Conservation (phyloP, 2,329 filamentous ascomycete genomes). For the Ophiostoma sp. region DNA sequence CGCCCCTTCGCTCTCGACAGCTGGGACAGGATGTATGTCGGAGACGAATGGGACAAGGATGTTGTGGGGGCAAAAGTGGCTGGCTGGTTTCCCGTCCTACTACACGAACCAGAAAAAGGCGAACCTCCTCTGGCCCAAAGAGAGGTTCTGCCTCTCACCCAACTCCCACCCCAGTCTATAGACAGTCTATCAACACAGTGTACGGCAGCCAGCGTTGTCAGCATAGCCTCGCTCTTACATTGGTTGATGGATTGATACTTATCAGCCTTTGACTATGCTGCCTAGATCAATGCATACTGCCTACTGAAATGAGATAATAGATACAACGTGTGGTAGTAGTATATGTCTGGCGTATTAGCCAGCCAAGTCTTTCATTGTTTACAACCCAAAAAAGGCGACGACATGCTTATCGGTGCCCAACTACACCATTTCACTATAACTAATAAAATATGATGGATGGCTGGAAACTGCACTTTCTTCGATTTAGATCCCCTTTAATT, state of each 20-base stretch:
- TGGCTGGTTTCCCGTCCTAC: constrained; percentile 25
- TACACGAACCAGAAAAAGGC: constrained; percentile 1
- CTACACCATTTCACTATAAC: no score
- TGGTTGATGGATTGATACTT: constrained; percentile 9
- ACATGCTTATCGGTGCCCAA: no score
- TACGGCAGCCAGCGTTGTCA: neutral
- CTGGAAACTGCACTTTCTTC: no score
- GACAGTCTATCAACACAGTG: neutral
- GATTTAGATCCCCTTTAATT: no score
- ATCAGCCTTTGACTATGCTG: neutral
- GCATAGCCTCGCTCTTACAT: constrained; percentile 13
- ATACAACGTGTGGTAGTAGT: neutral
- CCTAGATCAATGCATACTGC: no score
- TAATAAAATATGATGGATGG: no score
- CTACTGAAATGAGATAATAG: neutral
- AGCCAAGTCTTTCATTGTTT: no score
- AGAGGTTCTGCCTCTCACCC: neutral
- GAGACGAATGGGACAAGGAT: constrained; percentile 27
- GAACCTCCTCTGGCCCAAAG: neutral
- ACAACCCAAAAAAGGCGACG: no score
- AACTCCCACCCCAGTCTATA: neutral
- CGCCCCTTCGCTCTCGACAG: neutral
- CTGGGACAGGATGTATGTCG: constrained; percentile 27
- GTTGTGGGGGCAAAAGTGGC: constrained; percentile 23
- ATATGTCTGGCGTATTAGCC: no score